Evolutionary conservation across 345 rosid genomes (phyloP).

Genomic region (rapeseed (Brassica napus)): Da-Ae NC_063444.1:28015001-28015500

Average conservation of each 20-base stretch:
- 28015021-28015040: neutral
- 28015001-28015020: neutral
- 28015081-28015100: slow-evolving; percentile 68
- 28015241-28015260: neutral
- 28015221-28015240: neutral
- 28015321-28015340: slow-evolving; percentile 99
- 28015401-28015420: neutral
- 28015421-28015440: neutral
- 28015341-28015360: slow-evolving; percentile 99
- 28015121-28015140: slow-evolving; percentile 97
- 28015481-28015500: slow-evolving; percentile 49
- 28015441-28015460: neutral
- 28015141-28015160: slow-evolving; percentile 98
- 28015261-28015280: slow-evolving; percentile 82
- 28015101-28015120: slow-evolving; percentile 99
- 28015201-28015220: neutral
- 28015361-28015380: slow-evolving; percentile 34
- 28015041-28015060: neutral
- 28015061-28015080: slow-evolving; percentile 10
- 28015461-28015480: neutral
- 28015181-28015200: neutral
- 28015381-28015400: neutral
- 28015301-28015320: slow-evolving; percentile 95
- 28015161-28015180: slow-evolving; percentile 95
- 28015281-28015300: slow-evolving; percentile 98